Evolutionary conservation across 805 yeast genomes (phyloP).

Genomic region (Pichia phayaonensis): DNA sequence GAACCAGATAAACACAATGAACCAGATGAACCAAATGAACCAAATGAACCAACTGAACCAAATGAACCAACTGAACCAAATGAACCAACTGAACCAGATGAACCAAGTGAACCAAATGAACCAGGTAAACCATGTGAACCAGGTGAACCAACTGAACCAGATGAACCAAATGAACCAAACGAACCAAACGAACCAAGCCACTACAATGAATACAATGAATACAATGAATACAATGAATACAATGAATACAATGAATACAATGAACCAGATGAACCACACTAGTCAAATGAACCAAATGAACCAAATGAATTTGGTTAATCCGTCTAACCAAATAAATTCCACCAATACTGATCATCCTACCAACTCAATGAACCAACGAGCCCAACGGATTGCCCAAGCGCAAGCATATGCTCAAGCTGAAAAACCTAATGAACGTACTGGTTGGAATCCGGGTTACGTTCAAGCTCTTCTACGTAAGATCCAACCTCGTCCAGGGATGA

Average conservation of each 20-base stretch:
- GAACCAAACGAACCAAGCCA: background rate
- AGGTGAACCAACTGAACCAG: background rate
- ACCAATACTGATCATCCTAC: background rate
- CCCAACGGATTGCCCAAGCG: conserved; percentile 13
- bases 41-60: too few relatives aligned
- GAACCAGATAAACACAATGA: background rate
- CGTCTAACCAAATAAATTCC: background rate
- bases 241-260: too few relatives aligned
- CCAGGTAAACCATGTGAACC: background rate
- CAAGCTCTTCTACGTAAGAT: conserved; percentile 23
- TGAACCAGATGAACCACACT: background rate
- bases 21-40: background rate
- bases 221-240: too few relatives aligned
- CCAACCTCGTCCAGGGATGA: conserved; percentile 29
- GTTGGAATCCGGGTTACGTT: conserved; percentile 19
- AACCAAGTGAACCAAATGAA: background rate
- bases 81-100: background rate
- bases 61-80: background rate
- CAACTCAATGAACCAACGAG: background rate
- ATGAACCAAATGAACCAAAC: background rate
- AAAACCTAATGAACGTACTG: background rate
- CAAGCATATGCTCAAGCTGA: background rate
- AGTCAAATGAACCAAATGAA: background rate
- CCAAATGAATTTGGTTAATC: background rate
- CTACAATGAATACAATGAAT: too few relatives aligned